Evolutionary conservation across 768 basidiomycete species (phyloP).

Genomic region (Tephrocybe sp.): DNA sequence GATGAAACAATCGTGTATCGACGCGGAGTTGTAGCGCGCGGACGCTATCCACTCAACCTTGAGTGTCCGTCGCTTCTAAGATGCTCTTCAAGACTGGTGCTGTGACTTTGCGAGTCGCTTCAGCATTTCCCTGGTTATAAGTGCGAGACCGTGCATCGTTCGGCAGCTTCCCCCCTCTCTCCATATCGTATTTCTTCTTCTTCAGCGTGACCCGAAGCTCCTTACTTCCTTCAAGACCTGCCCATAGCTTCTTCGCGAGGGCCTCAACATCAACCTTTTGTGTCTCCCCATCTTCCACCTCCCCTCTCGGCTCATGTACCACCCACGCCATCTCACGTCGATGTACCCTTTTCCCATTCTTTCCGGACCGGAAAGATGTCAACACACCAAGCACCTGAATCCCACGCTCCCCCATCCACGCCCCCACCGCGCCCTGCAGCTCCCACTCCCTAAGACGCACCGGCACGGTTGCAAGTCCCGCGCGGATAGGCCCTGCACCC

Average conservation of each 20-base stretch:
- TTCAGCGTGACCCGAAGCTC: conserved; percentile 49
- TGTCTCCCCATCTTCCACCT: background rate
- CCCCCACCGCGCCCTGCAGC: conserved; percentile 35
- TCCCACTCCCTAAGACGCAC: conserved; percentile 58
- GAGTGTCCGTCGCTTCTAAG: conserved; percentile 36
- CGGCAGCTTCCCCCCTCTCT: conserved; percentile 31
- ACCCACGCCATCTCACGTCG: conserved; percentile 69
- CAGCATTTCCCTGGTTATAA: conserved; percentile 65
- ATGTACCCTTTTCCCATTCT: conserved; percentile 48
- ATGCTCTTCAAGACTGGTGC: conserved; percentile 65
- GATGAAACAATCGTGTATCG: no score
- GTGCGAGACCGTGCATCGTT: conserved; percentile 39
- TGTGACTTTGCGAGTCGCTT: conserved; percentile 61
- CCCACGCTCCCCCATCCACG: conserved; percentile 65
- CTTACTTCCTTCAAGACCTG: conserved; percentile 54
- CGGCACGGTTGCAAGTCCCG: conserved; percentile 84
- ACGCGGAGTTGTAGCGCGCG: no score
- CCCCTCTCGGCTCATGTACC: conserved; percentile 34
- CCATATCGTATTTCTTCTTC: conserved; percentile 39
- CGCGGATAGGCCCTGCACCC: conserved; percentile 44
- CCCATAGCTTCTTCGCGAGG: conserved; percentile 50
- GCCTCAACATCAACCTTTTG: conserved; percentile 30
- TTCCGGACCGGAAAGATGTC: conserved; percentile 58
- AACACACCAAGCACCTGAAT: conserved; percentile 76
- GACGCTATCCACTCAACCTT: no score